Base-by-base conservation (phyloP, 129 eudicot genomes). In the Flaveria bidentis region DNA sequence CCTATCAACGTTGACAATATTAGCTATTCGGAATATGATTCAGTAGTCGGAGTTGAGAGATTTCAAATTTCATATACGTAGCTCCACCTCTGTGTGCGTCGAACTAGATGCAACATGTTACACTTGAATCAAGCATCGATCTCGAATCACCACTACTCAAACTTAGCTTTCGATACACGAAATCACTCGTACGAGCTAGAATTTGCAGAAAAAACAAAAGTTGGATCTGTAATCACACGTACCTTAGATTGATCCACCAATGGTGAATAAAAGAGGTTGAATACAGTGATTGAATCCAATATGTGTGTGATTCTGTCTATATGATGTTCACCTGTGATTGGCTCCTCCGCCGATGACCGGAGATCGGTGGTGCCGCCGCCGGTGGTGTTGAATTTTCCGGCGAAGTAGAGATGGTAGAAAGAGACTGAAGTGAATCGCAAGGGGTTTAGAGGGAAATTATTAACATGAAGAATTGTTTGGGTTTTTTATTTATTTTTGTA, bases 221-320 rank as follows among this genome's bases (percentile, higher is more conserved):
- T 15, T 33, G 64, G 76, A 78, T 78, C 76, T 78, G 60, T 16
- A 70, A 58, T 78, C 13, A 46, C 71, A 20, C 80, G 42, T 70
- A 70, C 82, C 82, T 78, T 70, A 47, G 46, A 57, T 58, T 70
- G 82, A 78, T 78, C 82, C 76, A 26, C 69, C 26, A 46, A 46
- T 25, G n/a, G 30, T n/a, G 22, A 68, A 53, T 20, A 26, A 28
- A 46, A 18, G 70, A 6, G 44, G 18, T 42, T 18, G 62, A 60
- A 22, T 33, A 16, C 55, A 41, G 67, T 64, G 72, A 64, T 18
- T 64, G 51, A 51, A 51, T 64, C 41, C 11, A 9, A 2, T 18
- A 56, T 46, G 30, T 50, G 42, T 16, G 65, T 44, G 3, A 57
- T 56, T 57, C 17, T 9, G 22, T 44, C 0, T 2, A 10, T 7